Base-by-base conservation (phyloP, 139 green algal genomes). In the Mesostigma viride region DNA sequence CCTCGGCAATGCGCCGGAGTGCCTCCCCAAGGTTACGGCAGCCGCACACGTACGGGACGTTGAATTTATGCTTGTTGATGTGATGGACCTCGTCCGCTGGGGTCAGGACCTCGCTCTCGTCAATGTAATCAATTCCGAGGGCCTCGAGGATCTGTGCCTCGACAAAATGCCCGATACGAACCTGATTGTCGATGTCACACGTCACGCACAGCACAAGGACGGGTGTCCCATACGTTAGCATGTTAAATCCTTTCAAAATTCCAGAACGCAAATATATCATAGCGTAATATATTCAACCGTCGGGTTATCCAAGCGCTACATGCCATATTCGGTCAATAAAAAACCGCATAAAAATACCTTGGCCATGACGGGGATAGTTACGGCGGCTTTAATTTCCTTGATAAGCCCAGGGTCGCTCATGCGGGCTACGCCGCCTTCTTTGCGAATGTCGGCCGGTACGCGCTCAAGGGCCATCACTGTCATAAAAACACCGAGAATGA, bases 11-110 rank as follows among this genome's bases (percentile, higher is more conserved):
- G 65, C 93, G 88, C 46, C 93, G 82, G 31, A 99, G 86, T 14
- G 93, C 93, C 86, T 99, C 93, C 11, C 93, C 93, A 24, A 99
- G 81, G 82, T 99, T 88, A 24, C 93, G 90, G 84, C 93, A 99
- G 35, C 93, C 93, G 71, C 93, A 99, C n/a, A 99, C 89, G 70
- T 97, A 96, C 1, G 93, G 93, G 31, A 96, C 88, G 80, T 92
- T 95, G 87, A 96, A 98, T 79, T 95, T 92, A 84, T 97, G 93
- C 89, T 99, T 99, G 89, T 97, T 97, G 78, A 95, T 98, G 93
- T 99, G 93, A 81, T 99, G 89, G 33, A 93, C 79, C 64, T 99
- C 93, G 71, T 99, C 93, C 26, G 93, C 93, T 22, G 92, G 93
- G 4, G 93, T 98, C 5, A 99, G 83, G 45, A 99, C 92, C 86